phyloP scores from a whole-genome alignment of 371 early-diverging fungal genomes.

The Mucor plumbeus region DNA sequence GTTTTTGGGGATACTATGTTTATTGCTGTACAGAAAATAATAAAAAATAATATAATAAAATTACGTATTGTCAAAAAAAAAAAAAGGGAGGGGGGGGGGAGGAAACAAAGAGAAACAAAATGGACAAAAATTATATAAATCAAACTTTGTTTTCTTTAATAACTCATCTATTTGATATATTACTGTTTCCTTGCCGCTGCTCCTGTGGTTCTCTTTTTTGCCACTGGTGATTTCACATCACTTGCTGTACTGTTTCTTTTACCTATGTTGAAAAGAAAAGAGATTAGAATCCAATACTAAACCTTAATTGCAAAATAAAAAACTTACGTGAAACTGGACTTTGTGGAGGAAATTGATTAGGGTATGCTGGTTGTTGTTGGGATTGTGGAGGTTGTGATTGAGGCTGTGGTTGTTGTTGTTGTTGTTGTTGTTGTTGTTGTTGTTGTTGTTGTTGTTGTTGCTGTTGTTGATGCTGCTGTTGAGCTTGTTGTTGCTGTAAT shows the following conservation, averaged over 20 bases:
- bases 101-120: not conserved
- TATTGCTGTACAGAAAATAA: slow-evolving; percentile 1
- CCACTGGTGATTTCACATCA: slow-evolving; percentile 28
- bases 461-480: slow-evolving; percentile 19
- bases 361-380: slow-evolving; percentile 18
- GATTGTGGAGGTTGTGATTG: slow-evolving; percentile 25
- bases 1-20: not conserved
- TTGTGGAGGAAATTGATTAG: slow-evolving; percentile 25
- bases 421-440: slow-evolving; percentile 16
- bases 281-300: not conserved
- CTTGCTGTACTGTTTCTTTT: slow-evolving; percentile 29
- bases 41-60: not conserved
- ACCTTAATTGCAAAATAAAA: not conserved
- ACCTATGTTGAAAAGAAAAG: slow-evolving; percentile 1
- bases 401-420: slow-evolving; percentile 9
- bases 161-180: not conserved
- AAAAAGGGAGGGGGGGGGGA: not conserved
- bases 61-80: not conserved
- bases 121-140: not conserved
- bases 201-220: slow-evolving; percentile 20
- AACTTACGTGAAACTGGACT: slow-evolving; percentile 30
- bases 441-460: slow-evolving; percentile 24
- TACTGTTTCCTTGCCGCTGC: slow-evolving; percentile 9
- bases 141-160: not conserved
- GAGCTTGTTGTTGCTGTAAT: slow-evolving; percentile 31